Conservation (phyloP, 2,329 filamentous ascomycete genomes). For the Verticillium isaacii region DNA sequence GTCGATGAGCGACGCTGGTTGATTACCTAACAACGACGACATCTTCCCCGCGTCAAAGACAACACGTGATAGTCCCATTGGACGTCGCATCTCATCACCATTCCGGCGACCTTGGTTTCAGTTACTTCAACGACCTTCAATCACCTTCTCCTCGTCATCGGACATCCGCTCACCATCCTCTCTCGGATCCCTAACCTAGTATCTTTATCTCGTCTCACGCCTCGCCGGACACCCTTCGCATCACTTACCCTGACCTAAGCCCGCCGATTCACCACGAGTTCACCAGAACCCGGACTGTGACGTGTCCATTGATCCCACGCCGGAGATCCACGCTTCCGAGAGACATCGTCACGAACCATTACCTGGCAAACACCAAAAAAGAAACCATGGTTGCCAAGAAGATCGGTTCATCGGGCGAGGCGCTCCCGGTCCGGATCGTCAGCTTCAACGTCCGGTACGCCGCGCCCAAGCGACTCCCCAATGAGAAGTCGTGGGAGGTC, state of each 20-base stretch:
- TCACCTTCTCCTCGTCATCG: neutral
- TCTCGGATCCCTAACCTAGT: neutral
- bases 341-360: neutral
- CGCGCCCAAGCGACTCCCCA: neutral
- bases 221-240: neutral
- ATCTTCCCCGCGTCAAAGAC: neutral
- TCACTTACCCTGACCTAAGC: neutral
- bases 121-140: neutral
- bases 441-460: neutral
- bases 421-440: neutral
- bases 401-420: neutral
- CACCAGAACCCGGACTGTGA: neutral
- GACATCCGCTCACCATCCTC: neutral
- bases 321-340: neutral
- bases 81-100: neutral
- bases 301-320: neutral
- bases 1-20: no score
- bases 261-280: neutral
- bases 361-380: neutral
- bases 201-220: neutral
- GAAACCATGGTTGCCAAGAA: neutral
- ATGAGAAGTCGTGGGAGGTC: conserved; percentile 24
- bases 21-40: neutral
- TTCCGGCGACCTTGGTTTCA: neutral
- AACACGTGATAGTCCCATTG: neutral